Evolutionary conservation across 2,329 filamentous ascomycete species (phyloP).

Genomic region (Tricladium varicosporioides): DNA sequence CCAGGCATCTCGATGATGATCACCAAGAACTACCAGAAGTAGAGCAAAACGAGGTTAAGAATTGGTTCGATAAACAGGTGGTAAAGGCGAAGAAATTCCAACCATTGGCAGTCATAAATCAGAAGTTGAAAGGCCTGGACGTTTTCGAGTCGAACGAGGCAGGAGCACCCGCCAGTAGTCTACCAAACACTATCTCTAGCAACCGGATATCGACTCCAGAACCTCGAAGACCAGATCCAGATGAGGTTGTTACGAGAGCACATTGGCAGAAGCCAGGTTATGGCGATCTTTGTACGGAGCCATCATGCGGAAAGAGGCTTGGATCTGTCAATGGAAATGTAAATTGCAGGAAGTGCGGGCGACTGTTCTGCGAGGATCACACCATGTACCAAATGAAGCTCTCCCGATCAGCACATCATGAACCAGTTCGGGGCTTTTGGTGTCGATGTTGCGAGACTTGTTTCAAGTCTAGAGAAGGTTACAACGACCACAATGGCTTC

Average conservation of each 20-base stretch:
- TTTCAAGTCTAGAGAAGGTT: constrained; percentile 93
- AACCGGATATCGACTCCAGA: constrained; percentile 35
- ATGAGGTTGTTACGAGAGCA: constrained; percentile 80
- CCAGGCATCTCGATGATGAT: constrained; percentile 69
- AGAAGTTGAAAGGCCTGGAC: constrained; percentile 72
- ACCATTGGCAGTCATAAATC: constrained; percentile 69
- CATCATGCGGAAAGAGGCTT: constrained; percentile 76
- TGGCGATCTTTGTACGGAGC: constrained; percentile 83
- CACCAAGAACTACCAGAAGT: constrained; percentile 71
- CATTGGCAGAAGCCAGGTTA: constrained; percentile 83
- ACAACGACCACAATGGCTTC: constrained; percentile 81
- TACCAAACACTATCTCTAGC: constrained; percentile 36
- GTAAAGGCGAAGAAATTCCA: constrained; percentile 74
- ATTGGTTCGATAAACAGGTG: constrained; percentile 76
- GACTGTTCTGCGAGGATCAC: constrained; percentile 93
- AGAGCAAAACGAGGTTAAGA: constrained; percentile 74
- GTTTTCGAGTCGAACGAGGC: constrained; percentile 73
- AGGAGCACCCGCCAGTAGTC: constrained; percentile 35
- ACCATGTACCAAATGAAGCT: constrained; percentile 99
- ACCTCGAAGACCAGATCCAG: constrained; percentile 59
- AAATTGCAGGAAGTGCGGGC: constrained; percentile 91
- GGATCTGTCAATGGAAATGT: constrained; percentile 79
- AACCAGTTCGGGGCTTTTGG: constrained; percentile 88
- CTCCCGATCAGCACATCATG: constrained; percentile 82
- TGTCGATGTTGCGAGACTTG: constrained; percentile 98